A percentile compares a stretch with the other conserved stretches of the same genome.
phyloP scores from a whole-genome alignment of 306 rosid genomes.

The Fagus crenata region DNA sequence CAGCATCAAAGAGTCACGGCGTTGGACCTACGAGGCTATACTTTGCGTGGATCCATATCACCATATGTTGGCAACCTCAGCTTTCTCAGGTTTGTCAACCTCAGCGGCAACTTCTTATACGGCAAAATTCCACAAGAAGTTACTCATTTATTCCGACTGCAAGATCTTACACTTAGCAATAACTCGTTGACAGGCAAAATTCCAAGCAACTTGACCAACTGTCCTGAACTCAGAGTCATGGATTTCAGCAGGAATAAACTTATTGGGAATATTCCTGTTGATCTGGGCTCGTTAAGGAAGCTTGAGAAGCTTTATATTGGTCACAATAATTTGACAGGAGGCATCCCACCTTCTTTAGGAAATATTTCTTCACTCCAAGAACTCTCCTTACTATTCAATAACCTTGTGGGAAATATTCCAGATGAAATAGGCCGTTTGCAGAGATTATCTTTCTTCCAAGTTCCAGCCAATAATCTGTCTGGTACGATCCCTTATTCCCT shows the following conservation, averaged over 20 bases:
- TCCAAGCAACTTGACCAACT: slow-evolving; percentile 36
- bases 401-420: slow-evolving; percentile 33
- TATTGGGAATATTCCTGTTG: slow-evolving; percentile 18
- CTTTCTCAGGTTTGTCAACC: slow-evolving; percentile 15
- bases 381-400: background rate
- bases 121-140: slow-evolving; percentile 35
- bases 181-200: slow-evolving; percentile 37
- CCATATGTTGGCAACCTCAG: slow-evolving; percentile 44
- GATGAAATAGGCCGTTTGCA: slow-evolving; percentile 25
- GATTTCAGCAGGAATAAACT: background rate
- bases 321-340: slow-evolving; percentile 27
- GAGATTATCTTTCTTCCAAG: background rate
- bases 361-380: slow-evolving; percentile 26
- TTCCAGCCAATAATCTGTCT: slow-evolving; percentile 6
- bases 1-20: too few relatives aligned
- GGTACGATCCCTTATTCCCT: slow-evolving; percentile 36
- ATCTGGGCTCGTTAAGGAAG: slow-evolving; percentile 21
- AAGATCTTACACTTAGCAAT: too few relatives aligned
- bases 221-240: background rate
- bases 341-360: slow-evolving; percentile 37
- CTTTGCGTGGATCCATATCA: slow-evolving; percentile 39
- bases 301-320: slow-evolving; percentile 5
- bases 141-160: slow-evolving; percentile 22
- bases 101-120: slow-evolving; percentile 18
- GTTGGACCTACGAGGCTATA: too few relatives aligned